These are phyloP conservation scores for Fusarium oligoseptatum DNA, from an alignment of 2,329 filamentous ascomycete species.

Conservation along the genomic window DNA sequence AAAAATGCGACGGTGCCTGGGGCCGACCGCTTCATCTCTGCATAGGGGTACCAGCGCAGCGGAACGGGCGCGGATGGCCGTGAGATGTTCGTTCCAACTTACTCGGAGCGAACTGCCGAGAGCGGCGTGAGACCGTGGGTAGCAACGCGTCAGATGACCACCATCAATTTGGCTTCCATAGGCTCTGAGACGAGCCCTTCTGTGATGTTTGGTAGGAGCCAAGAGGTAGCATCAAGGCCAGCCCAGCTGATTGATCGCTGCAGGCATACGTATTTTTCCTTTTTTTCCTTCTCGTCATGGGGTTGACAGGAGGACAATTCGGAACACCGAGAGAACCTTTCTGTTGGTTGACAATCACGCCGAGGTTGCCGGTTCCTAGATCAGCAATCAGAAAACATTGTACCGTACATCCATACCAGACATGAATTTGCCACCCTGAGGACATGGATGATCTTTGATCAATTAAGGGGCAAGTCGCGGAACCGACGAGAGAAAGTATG, in stretches of 20 bases:
- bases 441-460: slow-evolving; percentile 18
- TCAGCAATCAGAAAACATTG: slow-evolving; percentile 12
- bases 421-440: slow-evolving; percentile 23
- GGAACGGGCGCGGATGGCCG: slow-evolving; percentile 34
- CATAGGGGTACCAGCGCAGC: slow-evolving; percentile 41
- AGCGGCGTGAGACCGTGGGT: slow-evolving; percentile 27
- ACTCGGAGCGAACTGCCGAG: slow-evolving; percentile 43
- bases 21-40: slow-evolving; percentile 38
- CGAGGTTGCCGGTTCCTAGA: slow-evolving; percentile 7
- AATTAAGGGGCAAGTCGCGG: slow-evolving; percentile 17
- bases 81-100: slow-evolving; percentile 1
- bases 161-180: slow-evolving; percentile 11
- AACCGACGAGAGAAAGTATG: slow-evolving; percentile 10
- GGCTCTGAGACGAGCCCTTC: neutral
- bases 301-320: neutral
- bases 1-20: slow-evolving; percentile 30
- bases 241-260: slow-evolving; percentile 36
- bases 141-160: slow-evolving; percentile 38
- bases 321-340: neutral
- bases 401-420: neutral
- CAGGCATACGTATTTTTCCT: slow-evolving; percentile 25
- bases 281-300: neutral
- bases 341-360: neutral
- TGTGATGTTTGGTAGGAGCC: slow-evolving; percentile 17
- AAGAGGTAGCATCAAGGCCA: slow-evolving; percentile 34